Conservation (phyloP, 495 filamentous ascomycete genomes). For the Margaritispora aquatica region DNA sequence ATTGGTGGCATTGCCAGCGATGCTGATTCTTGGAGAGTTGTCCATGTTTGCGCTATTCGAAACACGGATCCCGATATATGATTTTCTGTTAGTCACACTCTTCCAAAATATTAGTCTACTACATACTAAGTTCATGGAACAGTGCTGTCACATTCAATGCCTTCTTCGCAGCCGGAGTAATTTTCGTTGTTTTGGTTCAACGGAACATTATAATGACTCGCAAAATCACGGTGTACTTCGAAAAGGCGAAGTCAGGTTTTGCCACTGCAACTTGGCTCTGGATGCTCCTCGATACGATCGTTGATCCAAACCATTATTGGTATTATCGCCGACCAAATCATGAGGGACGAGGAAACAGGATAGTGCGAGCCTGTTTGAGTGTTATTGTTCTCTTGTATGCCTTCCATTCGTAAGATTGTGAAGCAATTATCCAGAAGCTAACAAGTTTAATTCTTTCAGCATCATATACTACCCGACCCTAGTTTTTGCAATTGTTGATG, state of each 20-base stretch:
- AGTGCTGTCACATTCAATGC: slow-evolving; percentile 13
- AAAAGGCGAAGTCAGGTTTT: slow-evolving; percentile 17
- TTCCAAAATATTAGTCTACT: not conserved
- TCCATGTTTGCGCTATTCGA: not conserved
- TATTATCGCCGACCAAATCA: not conserved
- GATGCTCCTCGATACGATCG: slow-evolving; percentile 14
- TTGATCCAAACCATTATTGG: not conserved
- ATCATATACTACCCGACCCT: slow-evolving; percentile 15
- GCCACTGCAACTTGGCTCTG: slow-evolving; percentile 24
- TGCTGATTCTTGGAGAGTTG: not conserved
- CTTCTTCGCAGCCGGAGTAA: slow-evolving; percentile 18
- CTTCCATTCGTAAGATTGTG: too few species aligned
- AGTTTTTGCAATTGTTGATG: slow-evolving; percentile 4
- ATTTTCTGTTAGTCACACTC: slow-evolving; percentile 7
- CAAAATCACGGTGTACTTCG: slow-evolving; percentile 16
- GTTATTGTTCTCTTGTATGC: slow-evolving; percentile 14
- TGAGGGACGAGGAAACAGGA: not conserved
- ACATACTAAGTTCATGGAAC: not conserved
- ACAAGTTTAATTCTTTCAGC: too few species aligned
- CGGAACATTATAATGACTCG: slow-evolving; percentile 5
- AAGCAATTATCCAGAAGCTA: too few species aligned
- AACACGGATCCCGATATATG: not conserved
- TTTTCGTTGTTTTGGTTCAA: slow-evolving; percentile 23
- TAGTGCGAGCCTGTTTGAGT: slow-evolving; percentile 5
- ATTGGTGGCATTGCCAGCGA: slow-evolving; percentile 9